Conservation (phyloP, 2,329 filamentous ascomycete species). For the Mollisia scopiformis region DNA sequence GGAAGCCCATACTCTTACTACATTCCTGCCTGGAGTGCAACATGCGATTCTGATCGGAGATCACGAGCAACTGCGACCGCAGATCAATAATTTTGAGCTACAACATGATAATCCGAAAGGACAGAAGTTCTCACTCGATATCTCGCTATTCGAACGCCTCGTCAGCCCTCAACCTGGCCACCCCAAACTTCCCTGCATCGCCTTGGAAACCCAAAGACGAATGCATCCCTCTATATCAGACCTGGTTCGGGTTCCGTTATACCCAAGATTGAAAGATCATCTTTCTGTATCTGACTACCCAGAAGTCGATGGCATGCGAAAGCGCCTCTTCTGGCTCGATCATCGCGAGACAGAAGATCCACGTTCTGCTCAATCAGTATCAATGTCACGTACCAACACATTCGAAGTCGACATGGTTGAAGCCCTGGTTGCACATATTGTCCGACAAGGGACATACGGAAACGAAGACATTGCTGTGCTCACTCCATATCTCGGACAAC, state of each 20-base stretch:
- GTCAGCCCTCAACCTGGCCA: conserved; percentile 34
- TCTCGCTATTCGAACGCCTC: conserved; percentile 55
- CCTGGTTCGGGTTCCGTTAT: conserved; percentile 60
- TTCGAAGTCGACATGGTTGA: conserved; percentile 67
- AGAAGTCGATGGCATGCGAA: conserved; percentile 54
- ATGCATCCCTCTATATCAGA: conserved; percentile 67
- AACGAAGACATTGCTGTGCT: conserved; percentile 69
- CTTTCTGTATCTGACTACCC: conserved; percentile 43
- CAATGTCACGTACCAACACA: conserved; percentile 62
- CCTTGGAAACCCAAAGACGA: conserved; percentile 61
- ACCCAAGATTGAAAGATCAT: conserved; percentile 58
- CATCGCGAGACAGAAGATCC: conserved; percentile 54
- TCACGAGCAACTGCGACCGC: conserved; percentile 45
- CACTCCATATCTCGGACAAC: conserved; percentile 65
- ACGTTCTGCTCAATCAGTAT: conserved; percentile 54
- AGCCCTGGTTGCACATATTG: conserved; percentile 64
- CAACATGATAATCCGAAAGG: conserved; percentile 21
- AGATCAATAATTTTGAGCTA: conserved; percentile 27
- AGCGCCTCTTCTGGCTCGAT: conserved; percentile 64
- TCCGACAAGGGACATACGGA: conserved; percentile 65
- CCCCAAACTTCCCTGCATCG: conserved; percentile 35
- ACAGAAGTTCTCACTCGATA: conserved; percentile 47
- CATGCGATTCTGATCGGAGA: conserved; percentile 48
- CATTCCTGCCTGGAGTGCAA: conserved; percentile 39
- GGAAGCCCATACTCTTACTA: conserved; percentile 43